A percentile compares a stretch with the other conserved stretches of the same genome.
Conservation (phyloP, 2,329 filamentous ascomycete species). For the Ophiocordyceps camponoti-saundersi region DNA sequence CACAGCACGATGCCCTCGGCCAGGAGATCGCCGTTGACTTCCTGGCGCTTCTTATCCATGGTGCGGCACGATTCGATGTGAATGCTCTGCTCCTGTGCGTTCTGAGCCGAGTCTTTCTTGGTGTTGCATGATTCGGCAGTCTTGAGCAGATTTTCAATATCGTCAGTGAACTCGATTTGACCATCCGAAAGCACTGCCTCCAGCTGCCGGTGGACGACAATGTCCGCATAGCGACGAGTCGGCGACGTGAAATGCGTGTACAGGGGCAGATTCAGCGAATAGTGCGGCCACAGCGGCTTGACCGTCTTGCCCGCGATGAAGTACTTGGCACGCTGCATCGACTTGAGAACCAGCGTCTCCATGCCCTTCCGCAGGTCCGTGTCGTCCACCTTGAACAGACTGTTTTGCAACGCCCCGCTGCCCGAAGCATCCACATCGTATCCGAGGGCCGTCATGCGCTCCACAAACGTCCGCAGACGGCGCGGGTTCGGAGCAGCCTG, state of each 20-base stretch:
- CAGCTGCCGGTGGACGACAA: slow-evolving; percentile 88
- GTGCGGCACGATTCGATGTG: slow-evolving; percentile 93
- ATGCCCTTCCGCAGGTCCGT: slow-evolving; percentile 85
- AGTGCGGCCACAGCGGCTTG: slow-evolving; percentile 70
- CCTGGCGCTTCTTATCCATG: slow-evolving; percentile 84
- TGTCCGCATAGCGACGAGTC: slow-evolving; percentile 83
- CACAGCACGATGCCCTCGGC: slow-evolving; percentile 91
- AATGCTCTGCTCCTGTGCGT: slow-evolving; percentile 94
- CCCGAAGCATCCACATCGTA: slow-evolving; percentile 80
- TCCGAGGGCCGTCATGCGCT: slow-evolving; percentile 82
- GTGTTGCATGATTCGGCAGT: slow-evolving; percentile 92
- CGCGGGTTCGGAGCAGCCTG: slow-evolving; percentile 75
- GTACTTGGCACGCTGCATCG: slow-evolving; percentile 94
- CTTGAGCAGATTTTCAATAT: slow-evolving; percentile 76
- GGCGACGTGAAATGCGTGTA: slow-evolving; percentile 98
- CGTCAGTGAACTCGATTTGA: slow-evolving; percentile 71
- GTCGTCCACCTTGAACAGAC: slow-evolving; percentile 85
- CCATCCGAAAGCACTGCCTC: slow-evolving; percentile 73
- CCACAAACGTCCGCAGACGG: slow-evolving; percentile 76
- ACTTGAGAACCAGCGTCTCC: slow-evolving; percentile 89
- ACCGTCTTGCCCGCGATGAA: slow-evolving; percentile 66
- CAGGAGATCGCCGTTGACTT: slow-evolving; percentile 79
- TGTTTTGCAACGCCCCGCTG: slow-evolving; percentile 85
- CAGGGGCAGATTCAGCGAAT: slow-evolving; percentile 76
- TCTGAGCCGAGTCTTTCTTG: slow-evolving; percentile 97